Percentiles rank a stretch among this genome's conserved stretches.
These are phyloP conservation scores for Solanum sparsipilum DNA, from an alignment of 257 asterid species.

Conservation along the genomic window DNA sequence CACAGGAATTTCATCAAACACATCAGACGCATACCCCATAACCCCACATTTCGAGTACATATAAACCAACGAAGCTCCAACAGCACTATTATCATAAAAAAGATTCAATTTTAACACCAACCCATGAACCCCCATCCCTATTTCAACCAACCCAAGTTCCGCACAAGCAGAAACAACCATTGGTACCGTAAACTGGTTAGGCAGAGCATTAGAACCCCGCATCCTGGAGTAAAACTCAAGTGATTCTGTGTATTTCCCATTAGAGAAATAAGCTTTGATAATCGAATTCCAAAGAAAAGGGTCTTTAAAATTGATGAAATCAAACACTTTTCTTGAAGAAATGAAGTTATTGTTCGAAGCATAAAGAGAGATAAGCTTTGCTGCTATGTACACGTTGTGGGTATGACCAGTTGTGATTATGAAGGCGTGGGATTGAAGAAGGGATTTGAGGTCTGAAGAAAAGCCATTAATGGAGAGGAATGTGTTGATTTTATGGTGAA, in stretches of 20 bases:
- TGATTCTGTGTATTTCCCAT: conserved; percentile 30
- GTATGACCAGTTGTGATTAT: conserved; percentile 40
- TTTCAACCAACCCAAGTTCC: conserved; percentile 36
- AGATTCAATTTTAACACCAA: conserved; percentile 46
- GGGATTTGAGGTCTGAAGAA: conserved; percentile 15
- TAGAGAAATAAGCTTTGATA: conserved; percentile 63
- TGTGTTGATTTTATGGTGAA: conserved; percentile 9
- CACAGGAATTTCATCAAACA: conserved; percentile 54
- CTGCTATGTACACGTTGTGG: conserved; percentile 44
- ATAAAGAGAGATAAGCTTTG: conserved; percentile 60
- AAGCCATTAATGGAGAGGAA: conserved; percentile 25
- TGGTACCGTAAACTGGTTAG: conserved; percentile 51
- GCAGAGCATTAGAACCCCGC: conserved; percentile 24
- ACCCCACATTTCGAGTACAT: conserved; percentile 64
- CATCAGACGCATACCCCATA: conserved; percentile 29
- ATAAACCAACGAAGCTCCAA: conserved; percentile 65
- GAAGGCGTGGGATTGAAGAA: conserved; percentile 40
- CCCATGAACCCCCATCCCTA: conserved; percentile 49
- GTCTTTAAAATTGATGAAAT: conserved; percentile 31
- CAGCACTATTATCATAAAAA: conserved; percentile 37
- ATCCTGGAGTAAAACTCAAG: conserved; percentile 36
- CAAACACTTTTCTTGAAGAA: conserved; percentile 39
- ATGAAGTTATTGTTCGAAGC: conserved; percentile 37
- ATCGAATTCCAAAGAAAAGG: conserved; percentile 69
- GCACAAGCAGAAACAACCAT: conserved; percentile 72